phyloP scores from a whole-genome alignment of 345 rosid species.

The Melaleuca quinquenervia region DNA sequence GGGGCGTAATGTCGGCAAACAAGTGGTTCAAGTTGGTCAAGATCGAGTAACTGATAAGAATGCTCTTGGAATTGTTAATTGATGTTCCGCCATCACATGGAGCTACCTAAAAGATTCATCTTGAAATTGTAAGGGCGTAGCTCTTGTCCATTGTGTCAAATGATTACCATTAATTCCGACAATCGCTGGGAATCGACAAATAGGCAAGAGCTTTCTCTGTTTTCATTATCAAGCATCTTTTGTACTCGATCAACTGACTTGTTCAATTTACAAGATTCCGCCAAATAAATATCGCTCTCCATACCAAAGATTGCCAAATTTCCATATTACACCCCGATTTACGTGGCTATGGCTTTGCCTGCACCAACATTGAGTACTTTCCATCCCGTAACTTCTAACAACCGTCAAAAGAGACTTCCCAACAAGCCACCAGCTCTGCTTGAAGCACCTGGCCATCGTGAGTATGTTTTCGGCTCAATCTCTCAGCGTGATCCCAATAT shows the following conservation, averaged over 20 bases:
- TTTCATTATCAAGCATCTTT: neutral
- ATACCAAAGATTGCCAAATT: neutral
- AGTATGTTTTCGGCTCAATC: neutral
- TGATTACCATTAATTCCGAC: neutral
- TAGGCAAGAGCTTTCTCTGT: neutral
- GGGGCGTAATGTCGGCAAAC: constrained; percentile 17
- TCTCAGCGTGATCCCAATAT: neutral
- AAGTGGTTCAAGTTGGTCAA: constrained; percentile 9
- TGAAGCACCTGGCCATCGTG: neutral
- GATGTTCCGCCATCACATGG: neutral
- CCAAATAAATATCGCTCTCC: neutral
- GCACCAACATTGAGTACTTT: neutral
- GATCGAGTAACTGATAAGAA: neutral
- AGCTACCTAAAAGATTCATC: neutral
- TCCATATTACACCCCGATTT: neutral
- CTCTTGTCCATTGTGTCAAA: neutral
- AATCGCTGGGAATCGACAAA: neutral
- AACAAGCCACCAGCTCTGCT: neutral
- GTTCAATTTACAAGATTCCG: neutral
- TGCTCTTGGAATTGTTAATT: neutral
- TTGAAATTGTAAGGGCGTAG: neutral
- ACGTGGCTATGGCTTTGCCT: neutral
- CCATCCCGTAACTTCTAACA: neutral
- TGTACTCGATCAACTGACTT: neutral
- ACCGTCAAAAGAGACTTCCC: neutral